Percentiles rank a stretch among this genome's conserved stretches.
Evolutionary conservation across 2,329 filamentous ascomycete genomes (phyloP).

Genomic region (Drechslerella dactyloides): DNA sequence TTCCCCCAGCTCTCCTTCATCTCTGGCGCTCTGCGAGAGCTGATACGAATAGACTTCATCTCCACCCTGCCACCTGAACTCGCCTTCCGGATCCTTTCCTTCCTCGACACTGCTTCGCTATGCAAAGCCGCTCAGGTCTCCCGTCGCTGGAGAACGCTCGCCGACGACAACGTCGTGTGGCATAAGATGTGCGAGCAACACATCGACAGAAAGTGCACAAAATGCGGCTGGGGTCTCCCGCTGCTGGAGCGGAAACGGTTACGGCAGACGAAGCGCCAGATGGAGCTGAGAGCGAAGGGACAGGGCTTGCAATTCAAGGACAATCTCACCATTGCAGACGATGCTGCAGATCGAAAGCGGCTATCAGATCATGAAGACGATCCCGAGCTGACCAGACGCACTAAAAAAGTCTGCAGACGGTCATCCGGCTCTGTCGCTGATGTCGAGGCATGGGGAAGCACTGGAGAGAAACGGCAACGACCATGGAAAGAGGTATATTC

Average conservation of each 20-base stretch:
- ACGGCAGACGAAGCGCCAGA: conserved; percentile 83
- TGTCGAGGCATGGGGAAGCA: conserved; percentile 60
- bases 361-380: conserved; percentile 57
- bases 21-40: conserved; percentile 85
- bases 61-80: conserved; percentile 86
- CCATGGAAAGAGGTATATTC: conserved; percentile 98
- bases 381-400: conserved; percentile 40
- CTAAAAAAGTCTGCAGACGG: conserved; percentile 46
- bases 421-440: conserved; percentile 51
- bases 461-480: conserved; percentile 58
- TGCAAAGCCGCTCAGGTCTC: conserved; percentile 97
- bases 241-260: conserved; percentile 86
- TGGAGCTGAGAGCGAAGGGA: conserved; percentile 71
- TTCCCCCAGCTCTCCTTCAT: conserved; percentile 96
- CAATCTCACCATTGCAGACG: conserved; percentile 8
- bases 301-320: conserved; percentile 60
- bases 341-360: conserved; percentile 31
- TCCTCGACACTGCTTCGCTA: conserved; percentile 88
- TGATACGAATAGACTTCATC: conserved; percentile 97
- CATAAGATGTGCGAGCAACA: conserved; percentile 98
- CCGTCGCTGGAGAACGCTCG: conserved; percentile 81
- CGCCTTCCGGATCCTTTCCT: conserved; percentile 89
- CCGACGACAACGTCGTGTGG: conserved; percentile 98
- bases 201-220: conserved; percentile 89
- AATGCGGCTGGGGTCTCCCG: conserved; percentile 94